Conservation (phyloP, 1,284 basidiomycete genomes). For the Lentinus polychrous region DNA sequence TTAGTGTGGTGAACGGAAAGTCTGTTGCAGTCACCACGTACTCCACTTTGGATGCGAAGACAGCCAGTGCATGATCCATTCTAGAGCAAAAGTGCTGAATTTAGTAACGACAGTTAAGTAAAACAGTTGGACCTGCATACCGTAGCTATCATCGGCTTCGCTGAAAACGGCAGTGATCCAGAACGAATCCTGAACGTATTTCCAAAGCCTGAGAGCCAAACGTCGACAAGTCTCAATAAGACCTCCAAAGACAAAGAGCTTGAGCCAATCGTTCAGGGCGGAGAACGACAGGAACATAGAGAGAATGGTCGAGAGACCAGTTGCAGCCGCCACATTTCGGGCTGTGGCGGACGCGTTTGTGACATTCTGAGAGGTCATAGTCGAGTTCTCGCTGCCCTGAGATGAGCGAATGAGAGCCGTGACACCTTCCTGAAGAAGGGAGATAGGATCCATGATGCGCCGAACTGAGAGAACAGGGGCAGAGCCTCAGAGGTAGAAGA, state of each 20-base stretch:
- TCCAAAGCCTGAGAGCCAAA: slow-evolving; percentile 34
- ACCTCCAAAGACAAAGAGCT: slow-evolving; percentile 56
- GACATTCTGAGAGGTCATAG: not conserved
- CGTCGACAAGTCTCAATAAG: slow-evolving; percentile 53
- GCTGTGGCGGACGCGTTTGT: not conserved
- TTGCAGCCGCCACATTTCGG: no score
- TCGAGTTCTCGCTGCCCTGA: not conserved
- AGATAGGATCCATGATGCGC: not conserved
- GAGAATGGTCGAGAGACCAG: slow-evolving; percentile 30
- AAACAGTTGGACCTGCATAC: slow-evolving; percentile 31
- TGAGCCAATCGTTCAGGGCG: slow-evolving; percentile 56
- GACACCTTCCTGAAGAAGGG: not conserved
- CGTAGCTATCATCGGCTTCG: slow-evolving; percentile 48
- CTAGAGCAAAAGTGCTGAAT: slow-evolving; percentile 9
- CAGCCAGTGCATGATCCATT: slow-evolving; percentile 30
- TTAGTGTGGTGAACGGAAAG: not conserved
- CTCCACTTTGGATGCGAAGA: slow-evolving; percentile 28
- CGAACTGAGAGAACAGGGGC: no score
- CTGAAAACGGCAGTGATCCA: slow-evolving; percentile 60
- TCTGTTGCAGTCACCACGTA: slow-evolving; percentile 8
- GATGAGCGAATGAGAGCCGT: not conserved
- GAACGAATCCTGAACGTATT: slow-evolving; percentile 40
- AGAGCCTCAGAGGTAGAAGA: not conserved
- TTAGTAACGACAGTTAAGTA: not conserved
- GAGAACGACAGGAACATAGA: slow-evolving; percentile 33